Base-by-base conservation (phyloP, 345 rosid genomes). In the Ceriops zippeliana region DNA sequence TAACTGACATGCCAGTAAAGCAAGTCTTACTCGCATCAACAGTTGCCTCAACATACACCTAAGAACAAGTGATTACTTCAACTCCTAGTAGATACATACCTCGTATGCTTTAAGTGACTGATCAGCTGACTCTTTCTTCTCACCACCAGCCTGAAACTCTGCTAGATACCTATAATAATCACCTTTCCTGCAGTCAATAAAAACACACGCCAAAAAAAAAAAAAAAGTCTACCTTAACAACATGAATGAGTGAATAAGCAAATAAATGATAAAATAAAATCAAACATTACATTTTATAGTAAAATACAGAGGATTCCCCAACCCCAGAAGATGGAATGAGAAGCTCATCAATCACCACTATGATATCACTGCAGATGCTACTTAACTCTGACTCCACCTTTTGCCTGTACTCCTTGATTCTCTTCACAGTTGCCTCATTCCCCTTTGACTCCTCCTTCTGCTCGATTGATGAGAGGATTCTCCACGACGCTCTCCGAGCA, bases 371-470 rank as follows among this genome's bases (percentile, higher is more conserved):
- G 66, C 89, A 85, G 64, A 85, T 81, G 57, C 60, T 72, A 2
- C 83, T 67, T 46, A 83, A 78, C 73, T 85, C 89, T 0, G 74
- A 65, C 71, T 83, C 85, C 22, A 83, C 85, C 19, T 73, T 85
- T 53, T 78, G 61, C 26, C 86, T 75, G 60, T 85, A 85, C 71
- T 46, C 84, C 62, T 75, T 79, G 72, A 85, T 83, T 79, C 82
- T 67, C 79, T 78, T 81, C 42, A 73, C 89, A 54, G 81, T 79
- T 7, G 52, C 70, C 16, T 85, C 85, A 34, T 81, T 83, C 22
- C 89, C 89, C 58, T 77, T 85, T 0, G 85, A 75, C 56, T 79
- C 90, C 74, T 86, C 92, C 75, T 87, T 87, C 81, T 84, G 90
- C 79, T 86, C 92, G 7, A 87, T 82, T 35, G 92, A 84, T 2